Evolutionary conservation across 768 basidiomycete genomes (phyloP).

Genomic region (Serendipita sp.): DNA sequence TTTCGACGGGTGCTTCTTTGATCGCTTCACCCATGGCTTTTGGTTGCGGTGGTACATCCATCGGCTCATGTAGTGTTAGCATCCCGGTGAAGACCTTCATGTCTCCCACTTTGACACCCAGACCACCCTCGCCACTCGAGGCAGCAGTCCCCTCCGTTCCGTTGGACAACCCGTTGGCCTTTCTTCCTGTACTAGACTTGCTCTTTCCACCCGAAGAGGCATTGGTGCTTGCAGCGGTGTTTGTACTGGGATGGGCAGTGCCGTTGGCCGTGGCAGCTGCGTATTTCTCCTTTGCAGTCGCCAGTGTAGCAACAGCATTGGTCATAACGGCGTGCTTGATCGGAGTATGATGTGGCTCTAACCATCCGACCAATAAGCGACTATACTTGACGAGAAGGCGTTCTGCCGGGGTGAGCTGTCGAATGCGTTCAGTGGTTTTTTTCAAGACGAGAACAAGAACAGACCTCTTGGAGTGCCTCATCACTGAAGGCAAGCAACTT

Average conservation of each 20-base stretch:
- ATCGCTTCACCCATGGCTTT: slow-evolving; percentile 26
- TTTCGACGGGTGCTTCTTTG: slow-evolving; percentile 27
- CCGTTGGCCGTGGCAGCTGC: neutral
- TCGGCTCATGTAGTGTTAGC: neutral
- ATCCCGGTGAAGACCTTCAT: slow-evolving; percentile 3
- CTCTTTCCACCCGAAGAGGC: slow-evolving; percentile 34
- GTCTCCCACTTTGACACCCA: slow-evolving; percentile 3
- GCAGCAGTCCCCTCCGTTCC: slow-evolving; percentile 23
- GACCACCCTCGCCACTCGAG: slow-evolving; percentile 45
- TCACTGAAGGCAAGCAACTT: slow-evolving; percentile 8
- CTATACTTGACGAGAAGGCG: slow-evolving; percentile 41
- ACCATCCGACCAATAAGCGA: slow-evolving; percentile 51
- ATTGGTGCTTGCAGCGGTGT: slow-evolving; percentile 43
- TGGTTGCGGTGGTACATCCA: slow-evolving; percentile 33
- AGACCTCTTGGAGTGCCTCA: neutral
- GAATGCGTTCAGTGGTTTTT: neutral
- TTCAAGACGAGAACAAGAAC: neutral
- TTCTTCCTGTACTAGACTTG: slow-evolving; percentile 18
- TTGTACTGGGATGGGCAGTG: slow-evolving; percentile 25
- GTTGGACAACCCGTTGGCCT: slow-evolving; percentile 22
- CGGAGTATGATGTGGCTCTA: slow-evolving; percentile 61
- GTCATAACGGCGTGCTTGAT: slow-evolving; percentile 59
- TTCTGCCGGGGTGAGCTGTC: slow-evolving; percentile 55
- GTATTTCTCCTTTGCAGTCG: slow-evolving; percentile 1
- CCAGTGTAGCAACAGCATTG: slow-evolving; percentile 34